A percentile compares a stretch with the other conserved stretches of the same genome.
Conservation (phyloP, 163 green algal genomes). For the Volvox carteri region DNA sequence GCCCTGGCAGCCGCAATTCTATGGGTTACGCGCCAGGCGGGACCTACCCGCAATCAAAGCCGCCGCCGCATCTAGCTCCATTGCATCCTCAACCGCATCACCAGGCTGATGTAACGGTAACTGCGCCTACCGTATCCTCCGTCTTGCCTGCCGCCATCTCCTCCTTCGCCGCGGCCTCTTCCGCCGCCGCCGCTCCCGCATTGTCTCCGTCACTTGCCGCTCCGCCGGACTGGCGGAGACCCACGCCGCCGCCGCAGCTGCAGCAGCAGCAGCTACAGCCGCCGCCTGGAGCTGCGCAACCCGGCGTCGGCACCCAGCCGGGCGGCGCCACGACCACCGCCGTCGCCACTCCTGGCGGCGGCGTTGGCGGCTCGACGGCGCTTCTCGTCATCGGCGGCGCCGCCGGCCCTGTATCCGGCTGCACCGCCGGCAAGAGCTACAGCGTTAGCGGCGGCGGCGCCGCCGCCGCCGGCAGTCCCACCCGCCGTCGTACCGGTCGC, state of each 20-base stretch:
- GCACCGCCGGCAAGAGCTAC: neutral
- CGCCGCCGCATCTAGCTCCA: neutral
- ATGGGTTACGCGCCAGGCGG: no score
- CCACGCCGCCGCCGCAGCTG: neutral
- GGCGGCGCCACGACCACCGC: neutral
- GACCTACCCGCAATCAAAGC: no score
- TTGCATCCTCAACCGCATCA: neutral
- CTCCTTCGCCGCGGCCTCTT: no score
- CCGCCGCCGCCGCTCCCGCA: no score
- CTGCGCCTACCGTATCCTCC: neutral
- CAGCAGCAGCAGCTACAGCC: neutral
- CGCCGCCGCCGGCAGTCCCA: neutral
- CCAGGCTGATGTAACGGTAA: neutral
- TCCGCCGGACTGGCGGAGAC: neutral
- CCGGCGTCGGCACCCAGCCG: neutral
- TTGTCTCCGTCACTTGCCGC: neutral
- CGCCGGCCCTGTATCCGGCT: neutral
- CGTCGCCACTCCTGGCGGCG: neutral
- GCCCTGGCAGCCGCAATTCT: no score
- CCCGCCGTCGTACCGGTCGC: conserved; percentile 7
- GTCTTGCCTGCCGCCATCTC: no score
- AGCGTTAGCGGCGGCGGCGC: neutral
- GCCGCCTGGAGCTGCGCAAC: neutral
- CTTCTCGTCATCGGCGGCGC: neutral
- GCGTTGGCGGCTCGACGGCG: neutral